Evolutionary conservation across 257 asterid genomes (phyloP).

Genomic region (Solanum virginianum): DNA sequence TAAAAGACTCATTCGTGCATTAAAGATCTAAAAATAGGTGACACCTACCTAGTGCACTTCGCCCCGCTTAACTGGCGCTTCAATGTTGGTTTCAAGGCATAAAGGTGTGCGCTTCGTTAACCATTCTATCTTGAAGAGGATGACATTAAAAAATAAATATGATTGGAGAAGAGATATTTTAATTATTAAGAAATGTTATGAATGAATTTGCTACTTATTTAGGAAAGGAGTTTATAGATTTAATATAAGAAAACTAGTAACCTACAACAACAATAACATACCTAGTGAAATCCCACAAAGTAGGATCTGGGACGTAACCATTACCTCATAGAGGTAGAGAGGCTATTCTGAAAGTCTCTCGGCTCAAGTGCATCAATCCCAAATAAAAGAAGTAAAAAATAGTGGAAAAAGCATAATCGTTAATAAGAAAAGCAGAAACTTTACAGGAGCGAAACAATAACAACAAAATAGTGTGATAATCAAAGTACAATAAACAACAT

Average conservation of each 20-base stretch:
- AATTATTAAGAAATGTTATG: background rate
- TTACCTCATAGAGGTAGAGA: too few relatives aligned
- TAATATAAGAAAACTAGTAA: background rate
- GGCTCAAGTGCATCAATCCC: too few relatives aligned
- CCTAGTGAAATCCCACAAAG: too few relatives aligned
- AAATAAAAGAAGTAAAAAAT: too few relatives aligned
- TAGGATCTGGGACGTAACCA: too few relatives aligned
- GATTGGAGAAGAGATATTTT: background rate
- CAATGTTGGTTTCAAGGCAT: background rate
- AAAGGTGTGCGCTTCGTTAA: background rate
- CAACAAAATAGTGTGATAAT: too few relatives aligned
- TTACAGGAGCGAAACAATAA: too few relatives aligned
- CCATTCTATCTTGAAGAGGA: background rate
- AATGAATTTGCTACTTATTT: background rate
- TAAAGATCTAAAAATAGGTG: background rate
- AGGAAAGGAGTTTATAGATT: background rate
- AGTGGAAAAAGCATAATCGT: too few relatives aligned
- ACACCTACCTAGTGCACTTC: background rate
- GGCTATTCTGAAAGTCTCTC: too few relatives aligned
- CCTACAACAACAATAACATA: too few relatives aligned
- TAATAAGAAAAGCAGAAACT: too few relatives aligned
- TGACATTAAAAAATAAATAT: background rate
- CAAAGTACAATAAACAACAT: too few relatives aligned
- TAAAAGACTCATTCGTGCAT: background rate
- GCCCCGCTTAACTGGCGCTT: background rate